Evolutionary conservation across 305 asterid genomes (phyloP).

Genomic region (Ajuga reptans): DNA sequence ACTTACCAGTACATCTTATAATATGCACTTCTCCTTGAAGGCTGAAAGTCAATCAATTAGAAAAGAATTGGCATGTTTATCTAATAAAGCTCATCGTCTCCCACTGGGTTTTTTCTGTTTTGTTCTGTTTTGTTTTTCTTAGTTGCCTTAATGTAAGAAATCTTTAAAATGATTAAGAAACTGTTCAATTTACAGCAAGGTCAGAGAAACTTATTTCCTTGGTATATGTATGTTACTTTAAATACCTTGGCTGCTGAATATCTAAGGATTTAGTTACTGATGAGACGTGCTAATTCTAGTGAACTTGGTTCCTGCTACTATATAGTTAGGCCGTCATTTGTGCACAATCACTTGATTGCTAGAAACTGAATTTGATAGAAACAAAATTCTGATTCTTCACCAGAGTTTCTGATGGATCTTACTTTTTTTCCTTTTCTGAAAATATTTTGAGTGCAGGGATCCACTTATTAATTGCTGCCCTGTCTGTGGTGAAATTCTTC

Average conservation of each 20-base stretch:
- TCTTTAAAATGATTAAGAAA: too few relatives aligned
- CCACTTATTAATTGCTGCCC: slow-evolving; percentile 91
- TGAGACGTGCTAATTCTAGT: not conserved
- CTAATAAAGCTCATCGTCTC: not conserved
- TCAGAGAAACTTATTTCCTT: not conserved
- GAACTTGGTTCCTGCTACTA: not conserved
- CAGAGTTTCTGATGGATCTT: slow-evolving; percentile 9
- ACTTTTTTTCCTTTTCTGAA: slow-evolving; percentile 15
- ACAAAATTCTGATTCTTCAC: not conserved
- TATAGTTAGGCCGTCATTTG: not conserved
- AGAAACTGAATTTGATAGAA: not conserved
- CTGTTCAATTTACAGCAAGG: too few relatives aligned
- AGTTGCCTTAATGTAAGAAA: too few relatives aligned
- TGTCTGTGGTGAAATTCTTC: slow-evolving; percentile 84
- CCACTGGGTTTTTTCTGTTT: not conserved
- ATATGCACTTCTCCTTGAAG: not conserved
- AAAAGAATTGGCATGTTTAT: not conserved
- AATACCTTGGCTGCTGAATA: not conserved
- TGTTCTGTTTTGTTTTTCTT: too few relatives aligned
- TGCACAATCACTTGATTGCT: not conserved
- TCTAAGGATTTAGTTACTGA: not conserved
- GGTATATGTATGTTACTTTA: not conserved
- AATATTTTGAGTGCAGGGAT: slow-evolving; percentile 48
- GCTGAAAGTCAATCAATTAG: not conserved
- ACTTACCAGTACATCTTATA: not conserved